Percentiles rank a stretch among this genome's conserved stretches.
phyloP scores from a whole-genome alignment of 2,329 filamentous ascomycete genomes.

The Aphanocladium album region DNA sequence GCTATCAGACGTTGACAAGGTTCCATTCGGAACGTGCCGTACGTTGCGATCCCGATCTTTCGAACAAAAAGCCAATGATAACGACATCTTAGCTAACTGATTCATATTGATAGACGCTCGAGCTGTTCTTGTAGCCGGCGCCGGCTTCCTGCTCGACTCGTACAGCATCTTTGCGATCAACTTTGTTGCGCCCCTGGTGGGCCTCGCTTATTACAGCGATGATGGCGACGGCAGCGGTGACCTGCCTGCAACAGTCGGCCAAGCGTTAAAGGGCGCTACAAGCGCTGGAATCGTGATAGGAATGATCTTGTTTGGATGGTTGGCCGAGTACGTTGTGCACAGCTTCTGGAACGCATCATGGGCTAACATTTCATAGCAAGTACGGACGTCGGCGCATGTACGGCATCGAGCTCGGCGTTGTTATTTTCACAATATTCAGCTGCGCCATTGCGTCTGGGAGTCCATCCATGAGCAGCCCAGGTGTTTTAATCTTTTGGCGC shows the following conservation, averaged over 20 bases:
- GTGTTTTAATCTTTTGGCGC: conserved; percentile 68
- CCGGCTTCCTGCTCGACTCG: conserved; percentile 79
- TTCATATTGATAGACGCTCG: conserved; percentile 49
- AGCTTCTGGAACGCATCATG: background rate
- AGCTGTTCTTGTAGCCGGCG: conserved; percentile 69
- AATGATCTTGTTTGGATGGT: conserved; percentile 70
- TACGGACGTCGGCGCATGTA: conserved; percentile 79
- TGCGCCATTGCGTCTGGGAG: conserved; percentile 60
- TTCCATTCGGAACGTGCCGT: conserved; percentile 69
- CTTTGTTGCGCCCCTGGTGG: conserved; percentile 64
- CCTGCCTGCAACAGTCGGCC: conserved; percentile 61
- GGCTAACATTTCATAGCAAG: conserved; percentile 29
- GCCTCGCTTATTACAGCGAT: conserved; percentile 68
- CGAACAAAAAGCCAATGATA: background rate
- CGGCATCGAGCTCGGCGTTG: conserved; percentile 68
- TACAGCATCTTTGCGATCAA: conserved; percentile 81
- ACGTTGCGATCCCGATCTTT: conserved; percentile 17
- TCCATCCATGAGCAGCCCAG: conserved; percentile 53
- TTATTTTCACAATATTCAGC: conserved; percentile 64
- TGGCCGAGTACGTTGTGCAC: conserved; percentile 54
- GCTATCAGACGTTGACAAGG: conserved; percentile 74
- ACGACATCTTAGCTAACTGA: background rate
- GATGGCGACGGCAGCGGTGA: conserved; percentile 43
- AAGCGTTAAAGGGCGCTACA: conserved; percentile 76
- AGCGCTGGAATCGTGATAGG: conserved; percentile 74